Evolutionary conservation across 2,329 filamentous ascomycete genomes (phyloP).

Genomic region (Colletotrichum graminicola): DNA sequence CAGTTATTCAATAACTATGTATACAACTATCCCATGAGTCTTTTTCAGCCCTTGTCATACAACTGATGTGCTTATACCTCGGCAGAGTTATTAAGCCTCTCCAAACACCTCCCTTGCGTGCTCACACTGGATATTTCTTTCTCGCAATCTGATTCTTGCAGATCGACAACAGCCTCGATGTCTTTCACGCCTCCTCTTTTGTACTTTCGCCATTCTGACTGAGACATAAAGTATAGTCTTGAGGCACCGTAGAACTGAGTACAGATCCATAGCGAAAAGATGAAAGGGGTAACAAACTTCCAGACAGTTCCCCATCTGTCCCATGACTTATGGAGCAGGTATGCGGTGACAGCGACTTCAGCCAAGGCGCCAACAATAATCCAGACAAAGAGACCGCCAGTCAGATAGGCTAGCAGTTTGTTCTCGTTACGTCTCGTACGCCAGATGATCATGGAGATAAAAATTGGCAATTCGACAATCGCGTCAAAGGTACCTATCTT

Average conservation of each 20-base stretch:
- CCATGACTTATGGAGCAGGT: conserved; percentile 37
- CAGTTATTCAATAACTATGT: too few relatives aligned
- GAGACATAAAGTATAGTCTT: conserved; percentile 24
- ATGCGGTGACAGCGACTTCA: conserved; percentile 31
- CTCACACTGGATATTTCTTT: too few relatives aligned
- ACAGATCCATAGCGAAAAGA: conserved; percentile 38
- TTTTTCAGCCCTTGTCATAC: too few relatives aligned
- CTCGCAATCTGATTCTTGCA: not conserved
- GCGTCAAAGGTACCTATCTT: conserved; percentile 26
- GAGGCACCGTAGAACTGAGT: conserved; percentile 38
- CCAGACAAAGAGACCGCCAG: conserved; percentile 16
- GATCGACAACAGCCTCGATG: conserved; percentile 5
- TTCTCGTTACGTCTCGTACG: conserved; percentile 15
- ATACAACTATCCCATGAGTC: too few relatives aligned
- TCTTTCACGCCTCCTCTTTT: not conserved
- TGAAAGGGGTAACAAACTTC: conserved; percentile 29
- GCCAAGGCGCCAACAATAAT: conserved; percentile 3
- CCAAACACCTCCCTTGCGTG: not conserved
- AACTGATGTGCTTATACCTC: too few relatives aligned
- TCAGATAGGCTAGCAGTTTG: conserved; percentile 11
- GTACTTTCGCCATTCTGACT: conserved; percentile 20
- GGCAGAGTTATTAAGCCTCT: not conserved
- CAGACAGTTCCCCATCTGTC: conserved; percentile 34
- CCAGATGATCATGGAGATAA: conserved; percentile 36
- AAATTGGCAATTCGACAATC: conserved; percentile 24